Evolutionary conservation across 352 stramenopile genomes (phyloP), one percentile per base, ranked within the genome.

Genomic region (Pythium utonaiense): DNA sequence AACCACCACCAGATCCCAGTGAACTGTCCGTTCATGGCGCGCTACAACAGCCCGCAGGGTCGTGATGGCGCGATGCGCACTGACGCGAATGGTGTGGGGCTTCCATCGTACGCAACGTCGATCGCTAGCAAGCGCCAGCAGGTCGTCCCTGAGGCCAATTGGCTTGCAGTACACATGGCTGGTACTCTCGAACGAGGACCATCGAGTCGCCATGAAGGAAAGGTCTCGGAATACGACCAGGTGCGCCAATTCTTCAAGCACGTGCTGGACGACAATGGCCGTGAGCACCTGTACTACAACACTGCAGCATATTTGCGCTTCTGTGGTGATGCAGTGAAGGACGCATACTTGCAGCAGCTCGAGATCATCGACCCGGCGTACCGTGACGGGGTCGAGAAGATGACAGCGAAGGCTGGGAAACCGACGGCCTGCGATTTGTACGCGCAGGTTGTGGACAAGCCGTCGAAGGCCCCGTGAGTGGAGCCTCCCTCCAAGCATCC

Each of bases 1-100:
- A 97, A 97, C 70, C 95, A 97, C 67, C 77, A 96, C 51, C 74
- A 90, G 59, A 86, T 96, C 53, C 89, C 91, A 2, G 86, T 97
- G 13, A 97, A 97, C 59, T 73, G 77, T 14, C 88, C 90, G 7
- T 70, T 95, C 33, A 68, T 72, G 66, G 66, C 66, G 16, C 65
- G 60, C 27, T 66, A 66, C 41, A 69, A 56, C 21, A 72, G 66
- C 13, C 62, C 62, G 4, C 62, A 70, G 57, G 62, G 56, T 48
- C 62, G 62, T 28, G 62, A 66, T 33, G 66, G 66, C 4, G 19
- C 64, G 4, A 51, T 30, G n/a, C 66, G 66, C n/a, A 54, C 62
- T 6, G 66, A 73, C 33, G 57, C 62, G 41, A 73, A 73, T 36
- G 66, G 66, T 6, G 66, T 70, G 12, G 62, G 57, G 3, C 12